Evolutionary conservation across 2,329 filamentous ascomycete genomes (phyloP), one percentile per base, ranked within the genome.

Genomic region (Phialemoniopsis sp.): DNA sequence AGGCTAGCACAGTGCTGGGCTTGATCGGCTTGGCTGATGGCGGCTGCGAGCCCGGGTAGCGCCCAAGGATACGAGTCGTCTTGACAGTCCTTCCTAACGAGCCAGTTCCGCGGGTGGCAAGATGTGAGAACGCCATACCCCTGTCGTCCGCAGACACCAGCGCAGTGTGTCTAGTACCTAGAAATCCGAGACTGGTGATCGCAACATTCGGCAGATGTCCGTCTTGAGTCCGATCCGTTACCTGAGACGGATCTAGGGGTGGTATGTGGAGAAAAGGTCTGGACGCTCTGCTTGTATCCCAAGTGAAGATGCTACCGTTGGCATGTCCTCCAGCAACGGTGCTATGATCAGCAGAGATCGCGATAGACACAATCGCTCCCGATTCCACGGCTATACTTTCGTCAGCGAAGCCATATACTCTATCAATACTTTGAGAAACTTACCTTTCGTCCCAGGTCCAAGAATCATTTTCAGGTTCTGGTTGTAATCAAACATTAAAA

Each of bases 61-160:
- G 80, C 7, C 94, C 93, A 6, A 98, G 67, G 44, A 98, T 90
- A 43, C 94, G 78, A 3, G 87, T 91, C 0, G 89, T 95, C 64
- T 89, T 95, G 34, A 98, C 86, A 1, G 81, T 84, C 41, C 93
- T 79, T 6, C 85, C 89, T 16, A 98, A 75, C 17, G 89, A 78
- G 4, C 93, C 93, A 29, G 94, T 84, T 2, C 93, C 94, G 52
- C 94, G 77, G 9, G 89, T 95, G 9, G 93, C 94, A 9, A 98
- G 76, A 62, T 98, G 94, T 4, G 93, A 96, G 60, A 98, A 98
- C 1, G 93, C 91, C 94, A 98, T 98, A 15, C 94, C 93, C 36
- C 80, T 80, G 53, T 95, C 87, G 62, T 98, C 90, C 3, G 93
- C 93, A 4, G 93, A 98, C 10, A 97, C 90, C 5, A 98, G 72